These are phyloP conservation scores for Starmerella apicola DNA, from an alignment of 805 yeast species.

Conservation along the genomic window DNA sequence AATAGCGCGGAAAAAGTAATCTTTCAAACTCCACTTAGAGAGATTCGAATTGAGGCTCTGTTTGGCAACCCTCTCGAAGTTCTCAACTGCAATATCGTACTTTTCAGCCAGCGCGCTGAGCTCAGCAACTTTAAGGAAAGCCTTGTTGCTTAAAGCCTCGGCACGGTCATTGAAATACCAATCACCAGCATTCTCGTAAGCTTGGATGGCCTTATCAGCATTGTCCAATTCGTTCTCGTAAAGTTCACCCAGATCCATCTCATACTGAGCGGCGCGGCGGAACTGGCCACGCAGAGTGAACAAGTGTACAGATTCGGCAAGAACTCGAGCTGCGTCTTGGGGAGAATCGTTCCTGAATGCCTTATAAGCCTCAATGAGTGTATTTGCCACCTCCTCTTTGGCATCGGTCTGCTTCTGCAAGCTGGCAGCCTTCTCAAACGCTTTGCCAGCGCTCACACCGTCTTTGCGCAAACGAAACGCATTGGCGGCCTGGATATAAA, in stretches of 20 bases:
- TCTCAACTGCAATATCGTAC: conserved; percentile 60
- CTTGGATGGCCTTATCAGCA: conserved; percentile 50
- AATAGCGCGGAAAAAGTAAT: conserved; percentile 73
- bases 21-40: conserved; percentile 86
- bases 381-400: conserved; percentile 84
- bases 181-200: conserved; percentile 89
- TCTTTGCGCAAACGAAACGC: conserved; percentile 67
- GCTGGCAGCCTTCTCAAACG: conserved; percentile 76
- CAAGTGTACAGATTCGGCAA: conserved; percentile 64
- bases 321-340: conserved; percentile 59
- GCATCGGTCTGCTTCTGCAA: conserved; percentile 61
- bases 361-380: conserved; percentile 82
- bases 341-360: conserved; percentile 67
- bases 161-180: conserved; percentile 93
- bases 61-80: conserved; percentile 67
- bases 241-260: conserved; percentile 77
- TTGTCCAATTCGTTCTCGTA: conserved; percentile 69
- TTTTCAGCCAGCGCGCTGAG: conserved; percentile 65
- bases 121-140: conserved; percentile 81
- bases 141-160: conserved; percentile 77
- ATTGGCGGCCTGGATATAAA: conserved; percentile 89
- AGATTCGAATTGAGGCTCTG: conserved; percentile 60
- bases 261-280: conserved; percentile 89
- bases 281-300: conserved; percentile 89
- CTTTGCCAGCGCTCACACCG: conserved; percentile 56